Conservation (phyloP, 108 stramenopile genomes). For the Nitzschia sp. region DNA sequence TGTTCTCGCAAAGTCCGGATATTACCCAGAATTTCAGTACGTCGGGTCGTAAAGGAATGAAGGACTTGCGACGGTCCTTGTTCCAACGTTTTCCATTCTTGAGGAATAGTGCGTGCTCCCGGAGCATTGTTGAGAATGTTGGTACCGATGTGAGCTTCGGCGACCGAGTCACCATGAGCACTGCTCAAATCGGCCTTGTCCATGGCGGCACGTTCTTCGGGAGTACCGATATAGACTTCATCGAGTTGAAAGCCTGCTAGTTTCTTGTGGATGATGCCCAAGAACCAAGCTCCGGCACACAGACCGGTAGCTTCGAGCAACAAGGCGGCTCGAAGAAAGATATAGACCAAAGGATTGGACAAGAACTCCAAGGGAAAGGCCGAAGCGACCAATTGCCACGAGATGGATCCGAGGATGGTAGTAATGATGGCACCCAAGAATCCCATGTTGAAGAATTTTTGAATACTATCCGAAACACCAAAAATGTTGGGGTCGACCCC, state of each 20-base stretch:
- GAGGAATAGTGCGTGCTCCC: conserved; percentile 11
- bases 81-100: conserved; percentile 5
- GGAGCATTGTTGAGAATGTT: conserved; percentile 18
- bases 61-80: neutral
- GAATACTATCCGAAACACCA: conserved; percentile 60
- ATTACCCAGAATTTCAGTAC: conserved; percentile 32
- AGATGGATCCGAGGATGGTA: conserved; percentile 63
- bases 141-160: conserved; percentile 25
- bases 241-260: conserved; percentile 53
- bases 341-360: conserved; percentile 57
- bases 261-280: conserved; percentile 48
- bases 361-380: conserved; percentile 68
- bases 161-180: conserved; percentile 4
- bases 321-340: conserved; percentile 46
- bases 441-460: conserved; percentile 79
- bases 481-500: conserved; percentile 66
- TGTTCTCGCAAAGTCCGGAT: conserved; percentile 30
- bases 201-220: conserved; percentile 53
- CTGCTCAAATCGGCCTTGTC: conserved; percentile 21
- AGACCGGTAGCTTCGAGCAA: conserved; percentile 61
- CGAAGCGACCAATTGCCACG: conserved; percentile 72
- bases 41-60: conserved; percentile 22
- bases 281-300: conserved; percentile 63
- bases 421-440: conserved; percentile 76
- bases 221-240: conserved; percentile 67